A percentile compares a stretch with the other conserved stretches of the same genome.
Conservation (phyloP, 139 green algal species). For the Astrephomene gubernaculifera region DNA sequence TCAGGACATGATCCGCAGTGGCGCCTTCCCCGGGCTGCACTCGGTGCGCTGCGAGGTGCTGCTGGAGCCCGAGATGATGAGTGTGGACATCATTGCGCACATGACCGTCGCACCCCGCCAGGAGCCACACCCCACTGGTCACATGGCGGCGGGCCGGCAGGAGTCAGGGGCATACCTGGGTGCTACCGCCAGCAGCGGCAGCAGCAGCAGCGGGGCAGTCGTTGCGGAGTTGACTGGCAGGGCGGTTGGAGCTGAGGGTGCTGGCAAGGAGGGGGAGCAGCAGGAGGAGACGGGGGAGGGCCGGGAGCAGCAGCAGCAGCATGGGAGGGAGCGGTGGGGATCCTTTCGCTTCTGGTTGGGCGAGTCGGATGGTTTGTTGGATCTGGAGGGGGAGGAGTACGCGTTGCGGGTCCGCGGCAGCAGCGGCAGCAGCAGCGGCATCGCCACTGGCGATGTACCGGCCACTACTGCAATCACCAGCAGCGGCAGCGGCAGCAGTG, state of each 20-base stretch:
- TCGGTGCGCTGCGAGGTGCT: background rate
- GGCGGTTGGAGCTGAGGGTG: background rate
- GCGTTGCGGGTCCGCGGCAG: no score
- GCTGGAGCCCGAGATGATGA: constrained; percentile 3
- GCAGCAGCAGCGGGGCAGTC: background rate
- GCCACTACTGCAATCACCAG: background rate
- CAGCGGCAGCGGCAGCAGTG: background rate
- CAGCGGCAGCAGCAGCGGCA: background rate
- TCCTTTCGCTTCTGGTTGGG: no score
- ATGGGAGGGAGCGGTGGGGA: no score
- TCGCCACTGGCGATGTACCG: background rate
- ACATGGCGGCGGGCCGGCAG: no score
- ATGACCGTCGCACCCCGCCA: background rate
- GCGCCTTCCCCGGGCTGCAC: background rate
- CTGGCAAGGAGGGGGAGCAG: background rate
- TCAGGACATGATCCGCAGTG: constrained; percentile 1
- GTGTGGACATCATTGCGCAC: background rate
- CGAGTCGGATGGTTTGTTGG: no score
- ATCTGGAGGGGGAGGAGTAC: no score
- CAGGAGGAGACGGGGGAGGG: background rate
- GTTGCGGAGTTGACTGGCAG: background rate
- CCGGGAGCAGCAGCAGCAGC: no score
- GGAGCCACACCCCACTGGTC: background rate
- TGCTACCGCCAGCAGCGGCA: background rate
- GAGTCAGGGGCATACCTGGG: background rate